Conservation (phyloP, 495 filamentous ascomycete genomes). For the Neurospora tetrasperma region DNA sequence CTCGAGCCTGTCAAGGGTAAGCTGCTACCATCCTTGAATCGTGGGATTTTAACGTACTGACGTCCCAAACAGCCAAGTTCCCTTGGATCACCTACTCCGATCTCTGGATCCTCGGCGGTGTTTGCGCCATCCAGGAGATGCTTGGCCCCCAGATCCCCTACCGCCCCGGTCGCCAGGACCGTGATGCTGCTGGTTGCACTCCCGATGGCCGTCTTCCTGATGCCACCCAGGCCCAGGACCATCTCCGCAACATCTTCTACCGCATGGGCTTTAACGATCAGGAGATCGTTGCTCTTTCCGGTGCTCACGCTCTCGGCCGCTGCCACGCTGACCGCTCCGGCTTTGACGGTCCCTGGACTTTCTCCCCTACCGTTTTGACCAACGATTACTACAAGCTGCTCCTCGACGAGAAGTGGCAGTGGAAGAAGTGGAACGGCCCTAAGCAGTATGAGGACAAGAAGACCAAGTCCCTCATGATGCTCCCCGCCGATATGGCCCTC, state of each 20-base stretch:
- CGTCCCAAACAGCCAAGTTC: conserved; percentile 51
- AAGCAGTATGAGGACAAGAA: conserved; percentile 74
- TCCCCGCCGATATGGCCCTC: conserved; percentile 83
- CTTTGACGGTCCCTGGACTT: conserved; percentile 90
- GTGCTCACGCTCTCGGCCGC: conserved; percentile 87
- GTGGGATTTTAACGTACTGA: conserved; percentile 19
- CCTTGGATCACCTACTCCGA: conserved; percentile 96
- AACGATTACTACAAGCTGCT: conserved; percentile 92
- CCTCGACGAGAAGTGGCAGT: conserved; percentile 83
- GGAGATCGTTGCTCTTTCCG: conserved; percentile 85
- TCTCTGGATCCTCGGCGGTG: conserved; percentile 86
- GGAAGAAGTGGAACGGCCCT: conserved; percentile 90
- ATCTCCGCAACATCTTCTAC: conserved; percentile 86
- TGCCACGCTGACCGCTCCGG: conserved; percentile 86
- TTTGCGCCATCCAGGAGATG: conserved; percentile 89
- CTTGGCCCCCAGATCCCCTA: conserved; percentile 79
- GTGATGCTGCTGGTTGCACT: conserved; percentile 75
- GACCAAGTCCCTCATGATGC: conserved; percentile 90
- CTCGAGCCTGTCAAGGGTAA: conserved; percentile 77
- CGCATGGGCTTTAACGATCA: conserved; percentile 98
- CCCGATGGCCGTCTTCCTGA: conserved; percentile 96
- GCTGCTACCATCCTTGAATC: conserved; percentile 8
- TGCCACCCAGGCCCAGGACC: conserved; percentile 64
- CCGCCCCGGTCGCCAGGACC: conserved; percentile 80
- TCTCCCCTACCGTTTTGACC: conserved; percentile 85